Evolutionary conservation across 805 yeast species (phyloP), one percentile per base, ranked within the genome.

Genomic region (Yamadazyma ubonensis): DNA sequence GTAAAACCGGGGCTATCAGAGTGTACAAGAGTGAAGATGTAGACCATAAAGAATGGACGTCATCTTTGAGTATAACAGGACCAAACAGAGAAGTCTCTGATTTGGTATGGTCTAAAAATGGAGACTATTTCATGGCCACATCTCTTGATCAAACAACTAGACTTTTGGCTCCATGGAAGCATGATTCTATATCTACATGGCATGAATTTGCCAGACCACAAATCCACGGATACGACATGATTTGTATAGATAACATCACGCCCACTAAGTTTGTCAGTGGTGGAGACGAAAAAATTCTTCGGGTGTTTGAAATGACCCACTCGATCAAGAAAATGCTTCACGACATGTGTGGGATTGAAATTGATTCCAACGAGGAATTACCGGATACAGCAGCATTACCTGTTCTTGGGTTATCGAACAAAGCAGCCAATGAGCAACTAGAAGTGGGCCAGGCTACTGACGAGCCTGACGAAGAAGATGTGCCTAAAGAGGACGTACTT

Each of bases 161-260:
- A 52, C 58, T 93, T 17, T 83, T 75, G 61, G 81, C 95, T 0
- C 77, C 75, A 19, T 84, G 88, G 86, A 45, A 43, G 2, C 32
- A 26, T 30, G 36, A 36, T 20, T 41, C 49, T 0, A 36, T 32
- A 2, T 43, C 49, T 6, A 69, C 81, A 1, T 89, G 96, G 95
- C 83, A 83, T 56, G 99, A 93, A 59, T 83, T 93, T 60, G 87
- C 96, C 1, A 76, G 99, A 51, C 98, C 99, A 0, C 99, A 93
- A 61, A 93, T 93, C 47, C 99, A 93, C 60, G 99, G 99, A 6
- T 93, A 88, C 57, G 98, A 93, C 56, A 89, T 93, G 97, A 73
- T 86, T 27, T 81, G 96, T 49, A 69, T 86, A 6, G 78, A 81
- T 27, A 71, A 83, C 9, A 60, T 93, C 10, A 62, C 76, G 12